Percentiles rank a stretch among this genome's conserved stretches.
phyloP scores from a whole-genome alignment of 495 filamentous ascomycete genomes.

The Penicillium chermesinum region DNA sequence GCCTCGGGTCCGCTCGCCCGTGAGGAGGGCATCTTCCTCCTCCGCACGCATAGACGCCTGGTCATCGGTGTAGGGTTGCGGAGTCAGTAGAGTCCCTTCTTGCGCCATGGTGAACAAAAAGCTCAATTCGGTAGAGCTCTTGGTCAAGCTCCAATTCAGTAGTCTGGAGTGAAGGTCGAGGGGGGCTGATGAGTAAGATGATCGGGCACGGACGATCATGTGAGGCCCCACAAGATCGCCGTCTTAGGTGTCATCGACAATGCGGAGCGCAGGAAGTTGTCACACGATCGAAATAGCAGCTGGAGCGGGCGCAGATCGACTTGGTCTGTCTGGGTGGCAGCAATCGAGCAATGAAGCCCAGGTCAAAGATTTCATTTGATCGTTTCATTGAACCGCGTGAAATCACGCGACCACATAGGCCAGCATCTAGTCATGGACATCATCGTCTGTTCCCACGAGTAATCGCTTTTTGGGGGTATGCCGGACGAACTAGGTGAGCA shows the following conservation, averaged over 20 bases:
- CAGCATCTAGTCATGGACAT: too few relatives aligned
- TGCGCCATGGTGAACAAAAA: slow-evolving; percentile 31
- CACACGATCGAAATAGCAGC: not conserved
- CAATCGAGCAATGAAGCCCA: too few relatives aligned
- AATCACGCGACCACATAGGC: too few relatives aligned
- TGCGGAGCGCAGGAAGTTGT: not conserved
- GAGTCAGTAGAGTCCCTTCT: slow-evolving; percentile 42
- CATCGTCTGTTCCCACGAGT: too few relatives aligned
- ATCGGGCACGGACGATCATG: not conserved
- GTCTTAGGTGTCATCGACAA: not conserved
- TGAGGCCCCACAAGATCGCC: not conserved
- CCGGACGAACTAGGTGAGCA: too few relatives aligned
- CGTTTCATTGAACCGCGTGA: too few relatives aligned
- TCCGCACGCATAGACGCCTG: slow-evolving; percentile 40
- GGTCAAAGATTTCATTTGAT: too few relatives aligned
- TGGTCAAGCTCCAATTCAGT: too few relatives aligned
- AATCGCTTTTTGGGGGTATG: too few relatives aligned
- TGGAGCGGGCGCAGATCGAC: too few relatives aligned
- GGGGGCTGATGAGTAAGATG: not conserved
- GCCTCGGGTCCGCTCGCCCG: slow-evolving; percentile 45
- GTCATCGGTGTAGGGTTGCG: slow-evolving; percentile 40
- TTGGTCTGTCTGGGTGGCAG: too few relatives aligned
- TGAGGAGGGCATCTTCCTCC: slow-evolving; percentile 64
- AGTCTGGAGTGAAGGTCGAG: not conserved
- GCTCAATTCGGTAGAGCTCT: slow-evolving; percentile 1